These are phyloP conservation scores for Pyrus betulifolia DNA, from an alignment of 306 rosid genomes.

Conservation along the genomic window DNA sequence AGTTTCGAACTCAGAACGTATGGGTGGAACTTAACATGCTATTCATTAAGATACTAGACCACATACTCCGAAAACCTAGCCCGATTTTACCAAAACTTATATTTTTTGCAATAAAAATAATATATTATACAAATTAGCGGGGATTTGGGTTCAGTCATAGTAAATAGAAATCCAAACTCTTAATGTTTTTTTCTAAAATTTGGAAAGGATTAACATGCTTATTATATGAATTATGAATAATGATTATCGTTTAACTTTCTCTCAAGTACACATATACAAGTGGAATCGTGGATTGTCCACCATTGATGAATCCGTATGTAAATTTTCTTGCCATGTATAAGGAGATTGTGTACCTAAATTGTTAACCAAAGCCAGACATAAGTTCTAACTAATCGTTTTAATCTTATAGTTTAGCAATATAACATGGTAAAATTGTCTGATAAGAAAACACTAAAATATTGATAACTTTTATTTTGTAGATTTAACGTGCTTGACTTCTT, in stretches of 20 bases:
- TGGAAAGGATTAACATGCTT: background rate
- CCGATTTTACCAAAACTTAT: no score
- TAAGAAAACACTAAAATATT: background rate
- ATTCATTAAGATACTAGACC: no score
- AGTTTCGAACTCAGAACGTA: no score
- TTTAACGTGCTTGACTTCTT: constrained; percentile 56
- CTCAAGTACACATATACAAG: background rate
- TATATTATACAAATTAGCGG: no score
- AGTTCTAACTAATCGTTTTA: no score
- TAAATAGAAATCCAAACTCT: background rate
- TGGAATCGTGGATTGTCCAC: background rate
- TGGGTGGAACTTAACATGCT: no score
- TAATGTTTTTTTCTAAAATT: background rate
- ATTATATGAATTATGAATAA: background rate
- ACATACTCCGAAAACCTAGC: background rate
- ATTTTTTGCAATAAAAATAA: no score
- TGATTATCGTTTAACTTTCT: background rate
- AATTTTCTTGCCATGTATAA: no score
- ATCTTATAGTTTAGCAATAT: no score
- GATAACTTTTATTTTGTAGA: constrained; percentile 20
- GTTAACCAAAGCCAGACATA: background rate
- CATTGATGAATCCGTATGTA: background rate
- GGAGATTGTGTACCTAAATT: background rate
- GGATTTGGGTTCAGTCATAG: no score
- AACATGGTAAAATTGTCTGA: background rate